Evolutionary conservation across 495 filamentous ascomycete genomes (phyloP).

Genomic region (Podospora sp.): DNA sequence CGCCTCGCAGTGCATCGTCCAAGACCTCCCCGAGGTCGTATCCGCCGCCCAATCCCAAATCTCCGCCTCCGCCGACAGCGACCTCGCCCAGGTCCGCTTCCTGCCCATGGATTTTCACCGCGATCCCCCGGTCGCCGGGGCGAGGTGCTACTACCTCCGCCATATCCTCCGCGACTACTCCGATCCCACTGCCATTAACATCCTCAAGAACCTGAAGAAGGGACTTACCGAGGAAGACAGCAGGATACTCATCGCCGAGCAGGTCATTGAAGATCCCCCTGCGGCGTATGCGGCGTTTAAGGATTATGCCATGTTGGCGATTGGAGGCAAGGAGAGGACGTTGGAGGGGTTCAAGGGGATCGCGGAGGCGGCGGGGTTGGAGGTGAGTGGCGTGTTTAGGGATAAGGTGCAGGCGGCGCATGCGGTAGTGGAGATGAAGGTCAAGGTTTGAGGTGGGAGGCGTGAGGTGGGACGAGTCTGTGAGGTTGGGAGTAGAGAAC

Average conservation of each 20-base stretch:
- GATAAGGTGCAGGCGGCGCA: slow-evolving; percentile 29
- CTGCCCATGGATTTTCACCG: slow-evolving; percentile 36
- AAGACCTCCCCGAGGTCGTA: slow-evolving; percentile 39
- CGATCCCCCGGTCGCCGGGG: slow-evolving; percentile 35
- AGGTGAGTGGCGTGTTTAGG: slow-evolving; percentile 35
- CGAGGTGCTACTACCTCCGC: slow-evolving; percentile 40
- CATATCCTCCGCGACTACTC: slow-evolving; percentile 42
- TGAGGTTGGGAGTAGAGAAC: not conserved
- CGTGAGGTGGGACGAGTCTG: too few species aligned
- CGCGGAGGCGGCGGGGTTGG: slow-evolving; percentile 34
- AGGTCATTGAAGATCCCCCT: slow-evolving; percentile 34
- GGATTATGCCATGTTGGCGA: slow-evolving; percentile 42
- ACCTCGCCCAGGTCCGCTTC: slow-evolving; percentile 31
- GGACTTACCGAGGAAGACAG: slow-evolving; percentile 26
- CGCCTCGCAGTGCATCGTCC: slow-evolving; percentile 35
- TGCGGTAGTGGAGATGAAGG: slow-evolving; percentile 33
- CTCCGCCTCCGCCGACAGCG: slow-evolving; percentile 17
- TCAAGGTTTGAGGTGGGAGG: slow-evolving; percentile 4
- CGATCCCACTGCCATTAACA: slow-evolving; percentile 35
- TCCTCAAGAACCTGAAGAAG: slow-evolving; percentile 31
- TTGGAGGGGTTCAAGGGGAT: slow-evolving; percentile 34
- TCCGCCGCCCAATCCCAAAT: slow-evolving; percentile 17
- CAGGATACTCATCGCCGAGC: slow-evolving; percentile 40
- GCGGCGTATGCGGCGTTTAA: slow-evolving; percentile 37
- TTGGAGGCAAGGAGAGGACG: slow-evolving; percentile 46